A percentile compares a stretch with the other conserved stretches of the same genome.
These are phyloP conservation scores for Macrolepiota albuminosa DNA, from an alignment of 768 basidiomycete genomes.

Conservation along the genomic window DNA sequence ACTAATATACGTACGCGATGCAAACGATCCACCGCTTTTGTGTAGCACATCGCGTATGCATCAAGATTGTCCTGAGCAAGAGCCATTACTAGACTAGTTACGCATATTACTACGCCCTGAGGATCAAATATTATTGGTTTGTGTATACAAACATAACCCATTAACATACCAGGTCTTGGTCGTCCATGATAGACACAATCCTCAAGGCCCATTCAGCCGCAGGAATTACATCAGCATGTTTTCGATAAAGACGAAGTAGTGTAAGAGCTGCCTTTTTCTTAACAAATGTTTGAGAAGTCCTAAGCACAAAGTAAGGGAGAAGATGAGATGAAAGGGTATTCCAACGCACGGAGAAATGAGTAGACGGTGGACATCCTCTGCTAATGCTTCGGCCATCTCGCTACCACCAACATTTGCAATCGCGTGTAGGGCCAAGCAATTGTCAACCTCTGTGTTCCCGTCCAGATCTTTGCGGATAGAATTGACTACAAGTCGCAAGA, in stretches of 20 bases:
- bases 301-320: conserved; percentile 27
- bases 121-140: conserved; percentile 1
- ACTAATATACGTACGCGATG: conserved; percentile 55
- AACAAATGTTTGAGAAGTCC: conserved; percentile 92
- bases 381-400: conserved; percentile 97
- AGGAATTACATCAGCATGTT: conserved; percentile 92
- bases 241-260: conserved; percentile 86
- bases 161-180: conserved; percentile 66
- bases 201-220: conserved; percentile 94
- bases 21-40: conserved; percentile 89
- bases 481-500: conserved; percentile 94
- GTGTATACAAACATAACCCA: conserved; percentile 6
- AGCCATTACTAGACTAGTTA: conserved; percentile 90
- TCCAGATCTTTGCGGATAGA: conserved; percentile 97
- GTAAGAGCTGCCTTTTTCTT: conserved; percentile 99
- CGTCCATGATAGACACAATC: conserved; percentile 95
- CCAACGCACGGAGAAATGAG: conserved; percentile 84
- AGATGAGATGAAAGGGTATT: neutral
- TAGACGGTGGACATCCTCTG: conserved; percentile 89
- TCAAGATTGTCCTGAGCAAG: conserved; percentile 92
- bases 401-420: conserved; percentile 97
- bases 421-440: conserved; percentile 94
- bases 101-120: conserved; percentile 92
- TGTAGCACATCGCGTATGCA: conserved; percentile 88
- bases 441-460: conserved; percentile 89